These are phyloP conservation scores for Venturia pyrina DNA, from an alignment of 2,329 filamentous ascomycete genomes.

Conservation along the genomic window DNA sequence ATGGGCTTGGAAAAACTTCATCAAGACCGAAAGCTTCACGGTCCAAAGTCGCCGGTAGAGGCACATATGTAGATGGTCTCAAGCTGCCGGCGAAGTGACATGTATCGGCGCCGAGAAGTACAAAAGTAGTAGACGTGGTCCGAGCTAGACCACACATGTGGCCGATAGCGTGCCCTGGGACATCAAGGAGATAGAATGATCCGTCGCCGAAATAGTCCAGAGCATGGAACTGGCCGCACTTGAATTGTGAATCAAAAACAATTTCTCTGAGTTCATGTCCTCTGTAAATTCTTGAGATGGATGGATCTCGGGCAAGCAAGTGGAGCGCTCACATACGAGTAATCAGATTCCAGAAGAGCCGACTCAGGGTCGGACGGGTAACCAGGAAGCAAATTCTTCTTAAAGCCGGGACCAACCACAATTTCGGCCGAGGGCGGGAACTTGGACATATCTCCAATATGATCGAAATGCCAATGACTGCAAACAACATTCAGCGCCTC, in stretches of 20 bases:
- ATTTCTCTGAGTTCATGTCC: constrained; percentile 18
- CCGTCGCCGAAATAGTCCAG: constrained; percentile 48
- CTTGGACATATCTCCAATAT: constrained; percentile 39
- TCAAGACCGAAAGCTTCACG: constrained; percentile 20
- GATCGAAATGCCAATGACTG: constrained; percentile 37
- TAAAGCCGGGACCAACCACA: constrained; percentile 45
- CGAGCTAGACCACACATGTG: constrained; percentile 32
- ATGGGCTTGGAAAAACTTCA: constrained; percentile 14
- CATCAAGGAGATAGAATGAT: constrained; percentile 44
- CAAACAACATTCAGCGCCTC: background rate
- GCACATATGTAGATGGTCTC: constrained; percentile 26
- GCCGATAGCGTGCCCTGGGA: constrained; percentile 32
- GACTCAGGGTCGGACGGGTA: constrained; percentile 29
- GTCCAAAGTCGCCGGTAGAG: constrained; percentile 26
- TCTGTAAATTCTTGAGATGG: background rate
- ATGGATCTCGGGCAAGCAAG: background rate
- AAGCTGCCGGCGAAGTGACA: constrained; percentile 32
- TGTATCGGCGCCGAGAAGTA: constrained; percentile 35
- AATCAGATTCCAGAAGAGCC: constrained; percentile 19
- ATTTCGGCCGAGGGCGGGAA: constrained; percentile 39
- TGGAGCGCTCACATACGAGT: constrained; percentile 6
- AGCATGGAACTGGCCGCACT: constrained; percentile 37
- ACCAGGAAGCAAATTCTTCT: constrained; percentile 35
- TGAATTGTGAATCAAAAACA: constrained; percentile 18
- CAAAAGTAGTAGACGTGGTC: constrained; percentile 28